Conservation (phyloP, 2,329 filamentous ascomycete species). For the Clonostachys sp. region DNA sequence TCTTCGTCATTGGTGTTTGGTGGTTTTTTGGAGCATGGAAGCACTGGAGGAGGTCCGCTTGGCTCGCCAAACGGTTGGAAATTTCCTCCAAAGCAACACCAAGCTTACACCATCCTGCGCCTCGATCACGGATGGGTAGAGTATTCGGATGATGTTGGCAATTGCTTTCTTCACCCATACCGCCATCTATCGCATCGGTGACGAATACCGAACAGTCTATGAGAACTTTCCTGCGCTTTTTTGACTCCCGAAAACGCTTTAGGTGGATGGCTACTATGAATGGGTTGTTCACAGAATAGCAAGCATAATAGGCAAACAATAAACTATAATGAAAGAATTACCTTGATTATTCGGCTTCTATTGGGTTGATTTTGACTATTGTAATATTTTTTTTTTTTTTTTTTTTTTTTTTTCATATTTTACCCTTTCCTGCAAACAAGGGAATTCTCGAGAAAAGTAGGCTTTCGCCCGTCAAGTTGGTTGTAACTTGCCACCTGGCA, state of each 20-base stretch:
- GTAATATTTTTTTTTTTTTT: too few relatives aligned
- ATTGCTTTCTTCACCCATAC: not conserved
- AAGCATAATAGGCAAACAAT: too few relatives aligned
- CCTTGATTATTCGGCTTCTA: too few relatives aligned
- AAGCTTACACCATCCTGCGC: not conserved
- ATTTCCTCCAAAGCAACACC: not conserved
- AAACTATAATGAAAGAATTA: too few relatives aligned
- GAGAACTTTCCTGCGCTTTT: constrained; percentile 4
- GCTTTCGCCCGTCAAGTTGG: too few relatives aligned
- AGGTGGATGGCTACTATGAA: not conserved
- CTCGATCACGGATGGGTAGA: not conserved
- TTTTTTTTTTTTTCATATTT: too few relatives aligned
- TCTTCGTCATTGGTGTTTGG: not conserved
- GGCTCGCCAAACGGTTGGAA: not conserved
- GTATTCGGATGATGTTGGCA: not conserved
- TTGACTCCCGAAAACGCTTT: not conserved
- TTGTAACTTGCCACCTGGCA: too few relatives aligned
- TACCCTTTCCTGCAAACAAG: too few relatives aligned
- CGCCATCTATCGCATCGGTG: not conserved
- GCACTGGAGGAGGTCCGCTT: not conserved
- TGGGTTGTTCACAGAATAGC: constrained; percentile 2
- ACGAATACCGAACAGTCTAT: constrained; percentile 5
- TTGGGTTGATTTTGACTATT: too few relatives aligned
- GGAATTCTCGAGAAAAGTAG: too few relatives aligned
- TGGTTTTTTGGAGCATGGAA: not conserved